Base-by-base conservation (phyloP, 2,329 filamentous ascomycete genomes). In the Aspergillus thermomutatus region DNA sequence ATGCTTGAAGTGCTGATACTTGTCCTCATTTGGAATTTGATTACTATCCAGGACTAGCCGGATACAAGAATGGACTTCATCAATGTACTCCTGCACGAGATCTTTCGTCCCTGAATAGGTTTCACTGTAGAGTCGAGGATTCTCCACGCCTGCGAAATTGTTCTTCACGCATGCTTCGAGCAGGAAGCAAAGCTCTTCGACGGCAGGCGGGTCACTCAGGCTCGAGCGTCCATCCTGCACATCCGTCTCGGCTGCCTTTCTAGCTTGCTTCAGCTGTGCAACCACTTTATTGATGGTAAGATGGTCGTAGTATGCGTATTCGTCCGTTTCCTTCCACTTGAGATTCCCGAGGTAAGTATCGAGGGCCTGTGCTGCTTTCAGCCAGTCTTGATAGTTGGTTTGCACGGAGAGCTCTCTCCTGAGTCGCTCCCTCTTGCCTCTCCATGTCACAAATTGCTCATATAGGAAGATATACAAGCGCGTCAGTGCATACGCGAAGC, bases 31-130 rank as follows among this genome's bases (percentile, higher is more conserved):
- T 4, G 83, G 79, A 31, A 97, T 78, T 62, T 89, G 84, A 31
- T 83, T 80, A 9, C 88, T 91, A 47, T 83, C 78, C 3, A 87
- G 77, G 10, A 97, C 77, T 60, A 94, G 85, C 52, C 82, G 80
- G 49, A 96, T 79, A 28, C 82, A 83, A 2, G 75, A 61, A 55
- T 72, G 66, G 21, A 70, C 66, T 49, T 97, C 92, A 59, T 97
- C 91, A 47, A 96, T 79, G 69, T 93, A 97, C 54, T 87, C 87
- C 74, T 97, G 94, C 28, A 96, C 90, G 62, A 97, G 76, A 59
- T 94, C 86, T 75, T 99, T 99, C n/a, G 94, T 97, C 31, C 94
- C 94, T 66, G 92, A 96, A 71, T 99, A 99, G 3, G 93, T 96
- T 77, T 97, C 92, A 67, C 91, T 96, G 72, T 99, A 99, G n/a